Percentiles rank a stretch among this genome's conserved stretches.
Evolutionary conservation across 2,329 filamentous ascomycete genomes (phyloP).

Genomic region (Phoma sp.): DNA sequence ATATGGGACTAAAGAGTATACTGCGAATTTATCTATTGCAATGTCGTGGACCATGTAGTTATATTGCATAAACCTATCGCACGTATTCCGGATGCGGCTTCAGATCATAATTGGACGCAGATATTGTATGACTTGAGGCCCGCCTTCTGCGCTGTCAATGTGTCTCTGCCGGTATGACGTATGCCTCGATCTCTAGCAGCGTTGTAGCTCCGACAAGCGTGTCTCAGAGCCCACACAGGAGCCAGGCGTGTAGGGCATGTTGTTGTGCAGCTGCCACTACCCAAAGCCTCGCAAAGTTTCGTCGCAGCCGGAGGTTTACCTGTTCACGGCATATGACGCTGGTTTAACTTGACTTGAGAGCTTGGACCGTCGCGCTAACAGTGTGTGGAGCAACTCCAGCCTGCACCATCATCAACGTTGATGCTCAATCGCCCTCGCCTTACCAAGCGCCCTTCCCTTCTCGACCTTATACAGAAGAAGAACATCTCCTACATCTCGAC

Average conservation of each 20-base stretch:
- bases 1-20: too few relatives aligned
- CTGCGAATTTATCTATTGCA: background rate
- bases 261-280: background rate
- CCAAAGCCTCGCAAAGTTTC: background rate
- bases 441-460: constrained; percentile 66
- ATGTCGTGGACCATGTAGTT: too few relatives aligned
- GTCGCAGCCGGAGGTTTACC: background rate
- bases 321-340: constrained; percentile 16
- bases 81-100: background rate
- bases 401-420: constrained; percentile 25
- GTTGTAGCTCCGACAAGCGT: constrained; percentile 11
- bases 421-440: constrained; percentile 68
- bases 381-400: constrained; percentile 24
- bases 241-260: background rate
- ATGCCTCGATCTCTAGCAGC: constrained; percentile 14
- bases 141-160: constrained; percentile 3
- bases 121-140: background rate
- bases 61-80: too few relatives aligned
- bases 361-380: constrained; percentile 17
- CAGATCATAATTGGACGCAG: background rate
- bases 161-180: constrained; percentile 23
- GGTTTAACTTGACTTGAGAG: constrained; percentile 6
- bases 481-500: constrained; percentile 58
- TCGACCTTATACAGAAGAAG: constrained; percentile 65
- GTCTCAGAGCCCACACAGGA: constrained; percentile 8